Conservation (phyloP, 2,329 filamentous ascomycete genomes). For the Aspergillus sp. region DNA sequence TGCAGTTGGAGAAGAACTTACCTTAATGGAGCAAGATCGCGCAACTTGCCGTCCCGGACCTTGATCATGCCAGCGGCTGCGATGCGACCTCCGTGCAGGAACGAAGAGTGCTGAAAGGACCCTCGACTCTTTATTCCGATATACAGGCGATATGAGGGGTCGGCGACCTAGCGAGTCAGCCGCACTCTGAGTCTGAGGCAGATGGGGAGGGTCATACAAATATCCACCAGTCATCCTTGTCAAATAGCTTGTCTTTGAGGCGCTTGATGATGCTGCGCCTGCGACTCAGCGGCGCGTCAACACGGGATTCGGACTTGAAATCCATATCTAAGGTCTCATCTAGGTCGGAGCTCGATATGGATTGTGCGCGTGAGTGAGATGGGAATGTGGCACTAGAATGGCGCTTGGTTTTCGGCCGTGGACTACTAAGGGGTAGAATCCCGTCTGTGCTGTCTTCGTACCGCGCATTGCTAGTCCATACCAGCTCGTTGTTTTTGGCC, state of each 20-base stretch:
- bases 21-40: constrained; percentile 64
- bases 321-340: not conserved
- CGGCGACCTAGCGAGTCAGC: constrained; percentile 45
- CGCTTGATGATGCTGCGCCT: constrained; percentile 75
- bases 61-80: constrained; percentile 81
- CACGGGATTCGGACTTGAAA: constrained; percentile 44
- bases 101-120: constrained; percentile 87
- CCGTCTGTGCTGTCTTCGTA: constrained; percentile 80
- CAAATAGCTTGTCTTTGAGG: constrained; percentile 68
- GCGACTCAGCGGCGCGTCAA: constrained; percentile 64
- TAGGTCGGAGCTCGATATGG: not conserved
- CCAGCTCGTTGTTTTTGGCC: constrained; percentile 76
- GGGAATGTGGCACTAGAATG: not conserved
- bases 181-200: not conserved
- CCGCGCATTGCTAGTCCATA: constrained; percentile 68
- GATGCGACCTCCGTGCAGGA: constrained; percentile 79
- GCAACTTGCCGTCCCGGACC: constrained; percentile 76
- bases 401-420: constrained; percentile 9
- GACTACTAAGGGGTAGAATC: constrained; percentile 55
- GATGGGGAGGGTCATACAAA: constrained; percentile 55
- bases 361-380: not conserved
- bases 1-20: constrained; percentile 4
- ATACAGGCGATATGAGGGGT: constrained; percentile 77
- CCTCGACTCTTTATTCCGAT: constrained; percentile 88
- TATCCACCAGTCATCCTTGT: constrained; percentile 89